These are phyloP conservation scores for Mycena leptocephala DNA, from an alignment of 768 basidiomycete species.

Conservation along the genomic window DNA sequence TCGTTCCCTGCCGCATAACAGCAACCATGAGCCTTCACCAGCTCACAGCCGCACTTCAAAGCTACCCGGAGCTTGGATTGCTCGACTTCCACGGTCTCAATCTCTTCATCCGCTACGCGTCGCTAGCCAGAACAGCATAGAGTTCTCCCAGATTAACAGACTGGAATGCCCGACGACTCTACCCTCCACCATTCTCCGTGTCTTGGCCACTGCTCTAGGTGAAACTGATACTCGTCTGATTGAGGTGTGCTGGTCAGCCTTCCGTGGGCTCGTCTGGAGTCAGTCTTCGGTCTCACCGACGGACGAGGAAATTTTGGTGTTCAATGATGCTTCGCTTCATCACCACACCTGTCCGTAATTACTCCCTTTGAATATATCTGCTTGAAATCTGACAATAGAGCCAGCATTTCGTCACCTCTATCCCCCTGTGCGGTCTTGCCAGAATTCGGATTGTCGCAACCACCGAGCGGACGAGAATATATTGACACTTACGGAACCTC, in stretches of 20 bases:
- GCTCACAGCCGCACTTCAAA: too few relatives aligned
- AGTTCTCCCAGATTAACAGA: background rate
- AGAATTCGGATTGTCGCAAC: too few relatives aligned
- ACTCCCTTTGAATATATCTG: background rate
- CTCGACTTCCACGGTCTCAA: too few relatives aligned
- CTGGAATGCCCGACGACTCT: background rate
- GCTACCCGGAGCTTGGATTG: too few relatives aligned
- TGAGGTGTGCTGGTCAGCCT: constrained; percentile 10
- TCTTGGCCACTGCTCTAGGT: constrained; percentile 2
- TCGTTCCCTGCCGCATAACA: too few relatives aligned
- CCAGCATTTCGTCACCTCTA: too few relatives aligned
- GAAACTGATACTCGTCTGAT: background rate
- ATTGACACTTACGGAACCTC: background rate
- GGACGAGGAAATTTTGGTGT: background rate
- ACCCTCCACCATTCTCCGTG: background rate
- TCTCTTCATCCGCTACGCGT: too few relatives aligned
- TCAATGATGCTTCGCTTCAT: background rate
- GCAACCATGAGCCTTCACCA: too few relatives aligned
- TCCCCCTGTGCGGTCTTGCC: too few relatives aligned
- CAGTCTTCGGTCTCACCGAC: background rate
- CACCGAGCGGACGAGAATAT: background rate
- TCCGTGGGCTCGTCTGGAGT: background rate
- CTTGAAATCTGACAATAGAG: too few relatives aligned
- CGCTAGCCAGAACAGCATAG: background rate
- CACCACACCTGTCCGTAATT: background rate